Base-by-base conservation (phyloP, 2,329 filamentous ascomycete genomes). In the Akanthomyces lecanii region DNA sequence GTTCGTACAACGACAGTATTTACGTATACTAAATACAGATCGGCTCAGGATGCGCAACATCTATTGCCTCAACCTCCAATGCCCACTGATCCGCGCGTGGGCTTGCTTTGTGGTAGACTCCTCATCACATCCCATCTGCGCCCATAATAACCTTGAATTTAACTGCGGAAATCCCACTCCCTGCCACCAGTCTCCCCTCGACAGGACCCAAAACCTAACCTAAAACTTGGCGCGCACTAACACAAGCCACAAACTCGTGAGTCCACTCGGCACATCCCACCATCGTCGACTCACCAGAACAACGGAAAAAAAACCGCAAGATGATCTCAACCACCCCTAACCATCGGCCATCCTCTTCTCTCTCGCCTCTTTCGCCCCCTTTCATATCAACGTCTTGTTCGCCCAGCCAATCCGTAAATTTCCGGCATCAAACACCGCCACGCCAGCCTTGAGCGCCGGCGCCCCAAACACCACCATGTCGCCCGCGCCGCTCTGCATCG, bases 401-500 rank as follows among this genome's bases (percentile, higher is more conserved):
- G 61, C 61, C 61, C 61, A 63, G 21, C 61, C 54, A 6, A 63
- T 25, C 18, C 54, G 45, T 38, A 53, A 10, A 5, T 30, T 21
- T 10, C 48, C 47, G 11, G 48, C 61, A 14, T 63, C 61, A 53
- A 63, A 59, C 47, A 63, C 54, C 38, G 40, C 61, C 18, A 59
- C 33, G 14, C 47, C 54, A 4, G 61, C 61, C 48, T 63, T 14
- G 6, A 63, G 54, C 21, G 61, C 61, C 12, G 51, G 42, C 23
- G 61, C 61, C 10, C 61, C 61, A 59, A 63, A 63, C 30, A 63
- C 54, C n/a, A 59, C 54, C 23, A 58, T 8, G 30, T 48, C 48
- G 23, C 48, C 47, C 0, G 18, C 7, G 28, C 60, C 60, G 51
- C 25, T 40, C 55, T 63, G 61, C 7, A 63, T 52, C n/a, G 54